Conservation (phyloP, 2,329 filamentous ascomycete genomes). For the Alternaria sp. region DNA sequence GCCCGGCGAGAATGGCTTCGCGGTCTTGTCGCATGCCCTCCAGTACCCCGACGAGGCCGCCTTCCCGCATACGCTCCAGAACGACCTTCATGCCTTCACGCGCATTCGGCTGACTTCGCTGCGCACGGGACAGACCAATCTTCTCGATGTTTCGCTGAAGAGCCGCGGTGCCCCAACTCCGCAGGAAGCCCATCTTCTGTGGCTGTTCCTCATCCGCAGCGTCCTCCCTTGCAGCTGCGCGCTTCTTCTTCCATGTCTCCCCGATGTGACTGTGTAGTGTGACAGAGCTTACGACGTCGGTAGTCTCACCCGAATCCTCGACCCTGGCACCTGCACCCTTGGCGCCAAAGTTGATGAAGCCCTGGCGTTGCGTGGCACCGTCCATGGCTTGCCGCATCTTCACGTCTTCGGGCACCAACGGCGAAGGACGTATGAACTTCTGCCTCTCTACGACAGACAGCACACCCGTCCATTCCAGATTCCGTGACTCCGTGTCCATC, state of each 20-base stretch:
- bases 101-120: constrained; percentile 79
- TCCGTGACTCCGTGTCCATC: constrained; percentile 82
- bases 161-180: constrained; percentile 71
- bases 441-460: constrained; percentile 80
- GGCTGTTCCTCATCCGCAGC: constrained; percentile 53
- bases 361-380: constrained; percentile 38
- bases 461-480: constrained; percentile 82
- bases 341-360: constrained; percentile 39
- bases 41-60: constrained; percentile 72
- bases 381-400: constrained; percentile 41
- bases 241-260: constrained; percentile 65
- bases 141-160: constrained; percentile 81
- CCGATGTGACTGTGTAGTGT: constrained; percentile 76
- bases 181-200: constrained; percentile 63
- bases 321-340: constrained; percentile 34
- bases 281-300: constrained; percentile 75
- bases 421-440: constrained; percentile 63
- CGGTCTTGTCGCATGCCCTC: constrained; percentile 72
- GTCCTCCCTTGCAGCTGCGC: constrained; percentile 51
- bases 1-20: constrained; percentile 48
- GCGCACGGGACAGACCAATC: constrained; percentile 77
- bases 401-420: constrained; percentile 27
- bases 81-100: constrained; percentile 85
- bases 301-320: constrained; percentile 52
- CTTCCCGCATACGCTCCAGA: constrained; percentile 71